Evolutionary conservation across 495 filamentous ascomycete species (phyloP).

Genomic region (Pyrenopolyporus hunteri): DNA sequence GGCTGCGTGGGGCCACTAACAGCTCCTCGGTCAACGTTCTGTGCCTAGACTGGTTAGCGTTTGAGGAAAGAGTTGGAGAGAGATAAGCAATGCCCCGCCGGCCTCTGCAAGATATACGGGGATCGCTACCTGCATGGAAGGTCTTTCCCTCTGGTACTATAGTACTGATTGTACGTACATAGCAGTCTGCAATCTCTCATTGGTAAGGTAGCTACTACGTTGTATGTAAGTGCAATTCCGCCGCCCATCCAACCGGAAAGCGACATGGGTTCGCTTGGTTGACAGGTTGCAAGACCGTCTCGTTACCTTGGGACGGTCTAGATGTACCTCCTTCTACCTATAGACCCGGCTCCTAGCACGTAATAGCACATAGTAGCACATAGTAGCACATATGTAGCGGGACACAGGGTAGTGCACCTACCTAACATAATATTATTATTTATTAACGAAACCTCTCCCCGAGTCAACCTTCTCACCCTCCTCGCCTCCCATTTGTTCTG

Average conservation of each 20-base stretch:
- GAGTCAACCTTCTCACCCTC: neutral
- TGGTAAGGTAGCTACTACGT: constrained; percentile 23
- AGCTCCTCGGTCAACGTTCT: constrained; percentile 29
- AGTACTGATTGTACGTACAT: no score
- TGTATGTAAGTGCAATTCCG: constrained; percentile 6
- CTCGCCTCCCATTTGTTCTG: constrained; percentile 5
- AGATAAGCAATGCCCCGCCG: constrained; percentile 28
- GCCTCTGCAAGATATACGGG: neutral
- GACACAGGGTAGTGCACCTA: no score
- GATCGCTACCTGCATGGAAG: neutral
- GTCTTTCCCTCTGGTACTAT: no score
- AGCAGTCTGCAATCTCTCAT: no score
- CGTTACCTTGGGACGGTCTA: constrained; percentile 23
- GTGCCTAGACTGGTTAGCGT: constrained; percentile 7
- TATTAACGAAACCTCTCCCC: constrained; percentile 30
- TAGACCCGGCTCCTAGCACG: no score
- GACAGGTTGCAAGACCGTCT: constrained; percentile 22
- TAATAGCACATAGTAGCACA: no score
- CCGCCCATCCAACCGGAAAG: constrained; percentile 1
- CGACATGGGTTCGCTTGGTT: constrained; percentile 7
- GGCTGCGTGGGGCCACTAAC: no score
- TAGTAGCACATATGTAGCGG: no score
- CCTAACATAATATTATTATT: constrained; percentile 20
- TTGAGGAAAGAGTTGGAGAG: constrained; percentile 13
- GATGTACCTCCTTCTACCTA: neutral